These are phyloP conservation scores for Mycena belliarum DNA, from an alignment of 768 basidiomycete genomes.

Conservation along the genomic window DNA sequence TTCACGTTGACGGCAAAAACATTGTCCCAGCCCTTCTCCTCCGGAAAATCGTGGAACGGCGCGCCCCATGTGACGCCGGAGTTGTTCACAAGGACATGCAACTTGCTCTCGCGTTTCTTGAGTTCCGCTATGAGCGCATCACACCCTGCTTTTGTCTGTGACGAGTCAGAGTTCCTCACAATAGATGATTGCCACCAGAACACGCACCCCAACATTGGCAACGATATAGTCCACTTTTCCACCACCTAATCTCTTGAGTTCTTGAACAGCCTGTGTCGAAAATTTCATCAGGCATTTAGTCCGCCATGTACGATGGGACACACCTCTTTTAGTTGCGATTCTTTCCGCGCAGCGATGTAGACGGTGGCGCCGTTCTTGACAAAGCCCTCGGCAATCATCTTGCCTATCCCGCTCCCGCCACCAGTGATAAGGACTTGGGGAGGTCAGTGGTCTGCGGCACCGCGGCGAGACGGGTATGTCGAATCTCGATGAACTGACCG, in stretches of 20 bases:
- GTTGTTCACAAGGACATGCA: slow-evolving; percentile 86
- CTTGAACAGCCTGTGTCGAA: neutral
- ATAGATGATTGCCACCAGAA: neutral
- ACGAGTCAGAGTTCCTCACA: neutral
- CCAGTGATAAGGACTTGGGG: slow-evolving; percentile 61
- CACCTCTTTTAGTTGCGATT: slow-evolving; percentile 19
- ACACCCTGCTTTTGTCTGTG: slow-evolving; percentile 56
- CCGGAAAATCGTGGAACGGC: slow-evolving; percentile 67
- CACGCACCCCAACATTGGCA: slow-evolving; percentile 38
- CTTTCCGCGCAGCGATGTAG: slow-evolving; percentile 34
- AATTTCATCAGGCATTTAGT: neutral
- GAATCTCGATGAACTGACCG: neutral
- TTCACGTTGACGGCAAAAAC: slow-evolving; percentile 72
- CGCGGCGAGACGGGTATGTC: neutral
- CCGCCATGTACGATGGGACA: neutral
- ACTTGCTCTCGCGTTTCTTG: slow-evolving; percentile 65
- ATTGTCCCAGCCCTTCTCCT: slow-evolving; percentile 85
- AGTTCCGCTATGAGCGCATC: slow-evolving; percentile 69
- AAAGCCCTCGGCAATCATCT: slow-evolving; percentile 68
- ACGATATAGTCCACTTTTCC: slow-evolving; percentile 15
- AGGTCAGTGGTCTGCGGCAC: neutral
- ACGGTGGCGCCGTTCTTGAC: slow-evolving; percentile 56
- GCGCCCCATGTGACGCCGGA: slow-evolving; percentile 82
- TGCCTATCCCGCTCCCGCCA: slow-evolving; percentile 66
- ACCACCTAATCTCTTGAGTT: slow-evolving; percentile 2